phyloP scores from a whole-genome alignment of 305 asterid species.

The Fraxinus floribunda region DNA sequence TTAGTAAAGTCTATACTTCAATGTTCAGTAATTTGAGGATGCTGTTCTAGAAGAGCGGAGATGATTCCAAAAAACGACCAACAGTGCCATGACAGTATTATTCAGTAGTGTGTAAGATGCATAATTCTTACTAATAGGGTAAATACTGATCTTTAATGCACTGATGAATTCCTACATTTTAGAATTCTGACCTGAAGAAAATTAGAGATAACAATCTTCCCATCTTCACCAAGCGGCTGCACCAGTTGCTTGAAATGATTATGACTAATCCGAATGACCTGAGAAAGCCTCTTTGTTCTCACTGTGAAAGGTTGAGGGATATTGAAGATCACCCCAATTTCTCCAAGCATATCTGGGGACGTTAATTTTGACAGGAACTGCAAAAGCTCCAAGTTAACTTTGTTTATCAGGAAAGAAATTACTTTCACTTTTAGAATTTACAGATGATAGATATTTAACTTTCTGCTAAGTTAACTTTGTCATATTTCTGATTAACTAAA shows the following conservation, averaged over 20 bases:
- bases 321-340: constrained; percentile 83
- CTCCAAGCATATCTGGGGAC: constrained; percentile 75
- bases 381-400: constrained; percentile 29
- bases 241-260: constrained; percentile 88
- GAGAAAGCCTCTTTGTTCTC: constrained; percentile 84
- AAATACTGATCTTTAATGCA: constrained; percentile 17
- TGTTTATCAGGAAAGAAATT: constrained; percentile 6
- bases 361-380: constrained; percentile 67
- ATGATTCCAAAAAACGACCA: constrained; percentile 1
- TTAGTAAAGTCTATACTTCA: constrained; percentile 19
- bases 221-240: constrained; percentile 63
- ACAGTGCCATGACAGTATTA: not conserved
- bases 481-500: not conserved
- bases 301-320: constrained; percentile 89
- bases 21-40: constrained; percentile 12
- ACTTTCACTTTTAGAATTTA: not conserved
- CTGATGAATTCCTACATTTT: not conserved
- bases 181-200: constrained; percentile 68
- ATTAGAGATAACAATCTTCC: constrained; percentile 61
- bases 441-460: not conserved
- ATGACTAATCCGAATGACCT: constrained; percentile 89
- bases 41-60: not conserved
- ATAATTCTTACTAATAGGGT: not conserved
- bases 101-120: constrained; percentile 10
- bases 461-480: not conserved